phyloP scores from a whole-genome alignment of 1,284 basidiomycete genomes.

The Fomitopsis schrenkii region DNA sequence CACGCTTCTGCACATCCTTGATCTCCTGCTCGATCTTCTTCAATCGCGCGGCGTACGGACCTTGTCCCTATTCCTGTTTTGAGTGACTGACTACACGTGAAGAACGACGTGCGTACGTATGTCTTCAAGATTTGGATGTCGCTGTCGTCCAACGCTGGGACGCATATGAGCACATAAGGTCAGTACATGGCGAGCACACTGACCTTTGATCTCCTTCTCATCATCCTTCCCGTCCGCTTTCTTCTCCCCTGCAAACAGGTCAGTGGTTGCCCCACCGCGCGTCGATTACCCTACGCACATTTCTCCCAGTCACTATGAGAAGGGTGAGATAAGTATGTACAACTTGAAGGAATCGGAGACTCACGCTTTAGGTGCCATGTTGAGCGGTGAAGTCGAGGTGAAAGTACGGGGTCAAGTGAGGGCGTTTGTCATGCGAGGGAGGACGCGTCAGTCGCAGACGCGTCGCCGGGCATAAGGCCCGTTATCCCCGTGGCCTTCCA shows the following conservation, averaged over 20 bases:
- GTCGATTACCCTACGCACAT: conserved; percentile 49
- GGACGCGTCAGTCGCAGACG: conserved; percentile 29
- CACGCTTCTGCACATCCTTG: conserved; percentile 94
- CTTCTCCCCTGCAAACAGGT: conserved; percentile 63
- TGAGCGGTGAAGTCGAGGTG: conserved; percentile 5
- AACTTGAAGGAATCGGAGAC: conserved; percentile 19
- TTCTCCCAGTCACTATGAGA: conserved; percentile 89
- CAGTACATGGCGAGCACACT: neutral
- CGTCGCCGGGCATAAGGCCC: neutral
- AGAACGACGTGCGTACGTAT: conserved; percentile 54
- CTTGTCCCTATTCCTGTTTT: conserved; percentile 75
- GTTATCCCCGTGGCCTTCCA: conserved; percentile 2
- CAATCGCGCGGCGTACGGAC: conserved; percentile 88
- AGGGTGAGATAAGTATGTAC: conserved; percentile 3
- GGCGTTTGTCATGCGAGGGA: conserved; percentile 8
- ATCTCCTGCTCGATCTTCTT: conserved; percentile 93
- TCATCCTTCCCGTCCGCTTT: conserved; percentile 70
- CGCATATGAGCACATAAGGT: conserved; percentile 12
- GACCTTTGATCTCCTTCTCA: conserved; percentile 91
- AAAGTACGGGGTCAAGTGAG: neutral
- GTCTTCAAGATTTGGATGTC: conserved; percentile 99
- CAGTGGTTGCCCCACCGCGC: neutral
- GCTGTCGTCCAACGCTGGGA: conserved; percentile 88
- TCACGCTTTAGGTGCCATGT: conserved; percentile 83
- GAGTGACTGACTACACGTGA: conserved; percentile 8